Conservation (phyloP, 805 yeast species). For the Saccharomycopsis microspora region DNA sequence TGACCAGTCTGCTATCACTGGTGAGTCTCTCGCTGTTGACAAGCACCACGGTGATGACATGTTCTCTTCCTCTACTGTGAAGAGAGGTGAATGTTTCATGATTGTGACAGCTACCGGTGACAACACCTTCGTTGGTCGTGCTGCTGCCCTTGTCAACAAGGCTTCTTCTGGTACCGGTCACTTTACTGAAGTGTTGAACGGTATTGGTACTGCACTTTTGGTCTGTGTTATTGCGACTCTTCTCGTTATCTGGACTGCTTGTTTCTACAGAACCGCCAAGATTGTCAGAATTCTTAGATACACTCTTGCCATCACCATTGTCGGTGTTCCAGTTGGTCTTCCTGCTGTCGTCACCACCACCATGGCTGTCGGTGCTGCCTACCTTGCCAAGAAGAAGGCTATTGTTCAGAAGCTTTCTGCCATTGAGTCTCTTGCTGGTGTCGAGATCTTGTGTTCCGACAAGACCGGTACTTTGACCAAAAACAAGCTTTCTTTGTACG, state of each 20-base stretch:
- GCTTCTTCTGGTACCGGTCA: slow-evolving; percentile 92
- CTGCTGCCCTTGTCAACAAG: slow-evolving; percentile 92
- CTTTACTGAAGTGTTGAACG: slow-evolving; percentile 94
- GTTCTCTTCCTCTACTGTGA: slow-evolving; percentile 89
- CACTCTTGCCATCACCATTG: slow-evolving; percentile 90
- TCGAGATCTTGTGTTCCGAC: slow-evolving; percentile 94
- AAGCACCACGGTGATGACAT: slow-evolving; percentile 78
- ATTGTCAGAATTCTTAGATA: slow-evolving; percentile 83
- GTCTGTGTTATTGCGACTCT: slow-evolving; percentile 82
- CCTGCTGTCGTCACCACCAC: slow-evolving; percentile 98
- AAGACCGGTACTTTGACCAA: slow-evolving; percentile 97
- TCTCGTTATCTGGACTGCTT: slow-evolving; percentile 83
- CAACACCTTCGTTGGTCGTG: slow-evolving; percentile 92
- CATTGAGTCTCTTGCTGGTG: slow-evolving; percentile 95
- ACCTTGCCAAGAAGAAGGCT: slow-evolving; percentile 94
- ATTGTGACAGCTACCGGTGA: slow-evolving; percentile 93
- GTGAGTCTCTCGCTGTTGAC: slow-evolving; percentile 95
- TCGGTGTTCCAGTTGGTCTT: slow-evolving; percentile 98
- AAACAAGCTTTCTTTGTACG: slow-evolving; percentile 91
- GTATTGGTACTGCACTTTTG: slow-evolving; percentile 88
- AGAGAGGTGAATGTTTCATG: slow-evolving; percentile 94
- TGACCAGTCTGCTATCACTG: slow-evolving; percentile 95
- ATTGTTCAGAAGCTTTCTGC: slow-evolving; percentile 95
- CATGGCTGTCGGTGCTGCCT: slow-evolving; percentile 99
- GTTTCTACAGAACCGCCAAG: slow-evolving; percentile 85